These are phyloP conservation scores for Komagataella phaffii DNA, from an alignment of 805 yeast species.

Conservation along the genomic window DNA sequence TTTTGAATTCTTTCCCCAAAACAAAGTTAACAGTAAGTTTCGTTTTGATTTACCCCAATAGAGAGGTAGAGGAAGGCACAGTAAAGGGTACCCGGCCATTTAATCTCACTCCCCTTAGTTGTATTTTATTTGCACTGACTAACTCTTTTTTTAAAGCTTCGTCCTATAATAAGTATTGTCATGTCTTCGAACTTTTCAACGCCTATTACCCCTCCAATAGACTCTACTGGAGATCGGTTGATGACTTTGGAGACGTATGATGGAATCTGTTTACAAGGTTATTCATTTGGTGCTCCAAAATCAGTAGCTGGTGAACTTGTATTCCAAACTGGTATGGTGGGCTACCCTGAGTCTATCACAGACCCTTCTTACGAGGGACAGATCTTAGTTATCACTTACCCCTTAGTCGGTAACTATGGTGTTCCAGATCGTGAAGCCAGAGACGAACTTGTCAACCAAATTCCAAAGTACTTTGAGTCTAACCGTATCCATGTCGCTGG, in stretches of 20 bases:
- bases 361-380: conserved; percentile 99
- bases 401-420: conserved; percentile 97
- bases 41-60: background rate
- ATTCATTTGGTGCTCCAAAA: conserved; percentile 89
- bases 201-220: conserved; percentile 87
- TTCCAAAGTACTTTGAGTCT: conserved; percentile 92
- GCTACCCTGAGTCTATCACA: conserved; percentile 94
- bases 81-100: background rate
- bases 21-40: background rate
- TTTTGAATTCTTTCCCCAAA: background rate
- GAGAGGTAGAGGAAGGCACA: background rate
- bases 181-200: conserved; percentile 43
- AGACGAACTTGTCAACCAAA: conserved; percentile 59
- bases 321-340: conserved; percentile 99
- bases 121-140: background rate
- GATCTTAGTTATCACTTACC: conserved; percentile 90
- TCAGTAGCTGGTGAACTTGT: conserved; percentile 94
- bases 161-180: background rate
- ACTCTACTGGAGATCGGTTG: conserved; percentile 67
- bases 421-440: conserved; percentile 78
- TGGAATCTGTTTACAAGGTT: conserved; percentile 82
- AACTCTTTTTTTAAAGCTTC: background rate
- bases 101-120: background rate
- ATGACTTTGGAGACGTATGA: conserved; percentile 82
- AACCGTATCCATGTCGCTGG: conserved; percentile 91